Percentiles rank a stretch among this genome's conserved stretches.
Evolutionary conservation across 805 yeast species (phyloP).

Genomic region (Yarrowia deformans): DNA sequence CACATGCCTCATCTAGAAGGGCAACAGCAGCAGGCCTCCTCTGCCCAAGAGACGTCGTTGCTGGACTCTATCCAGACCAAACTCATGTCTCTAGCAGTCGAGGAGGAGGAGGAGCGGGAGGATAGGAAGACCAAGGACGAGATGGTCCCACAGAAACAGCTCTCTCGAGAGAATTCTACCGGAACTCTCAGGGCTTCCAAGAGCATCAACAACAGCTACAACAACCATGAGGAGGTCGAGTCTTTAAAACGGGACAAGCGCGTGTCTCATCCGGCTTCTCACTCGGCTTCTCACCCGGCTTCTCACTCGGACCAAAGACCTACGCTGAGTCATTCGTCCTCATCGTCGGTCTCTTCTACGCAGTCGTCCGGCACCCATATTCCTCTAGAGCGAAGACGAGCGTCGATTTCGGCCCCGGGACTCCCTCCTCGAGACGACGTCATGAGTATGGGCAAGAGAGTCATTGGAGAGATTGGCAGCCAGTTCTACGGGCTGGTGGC

Average conservation of each 20-base stretch:
- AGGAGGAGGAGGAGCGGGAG: slow-evolving; percentile 17
- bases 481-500: slow-evolving; percentile 52
- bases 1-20: slow-evolving; percentile 26
- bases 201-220: no score
- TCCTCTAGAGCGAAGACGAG: slow-evolving; percentile 17
- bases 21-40: slow-evolving; percentile 4
- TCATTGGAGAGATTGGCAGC: slow-evolving; percentile 49
- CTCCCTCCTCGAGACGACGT: slow-evolving; percentile 46
- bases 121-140: not conserved
- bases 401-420: slow-evolving; percentile 31
- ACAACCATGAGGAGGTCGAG: not conserved
- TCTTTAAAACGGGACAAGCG: slow-evolving; percentile 1
- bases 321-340: slow-evolving; percentile 23
- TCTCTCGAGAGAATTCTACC: not conserved
- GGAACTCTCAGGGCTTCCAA: slow-evolving; percentile 2
- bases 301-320: slow-evolving; percentile 2
- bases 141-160: not conserved
- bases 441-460: slow-evolving; percentile 47
- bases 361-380: slow-evolving; percentile 4
- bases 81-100: slow-evolving; percentile 23
- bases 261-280: not conserved
- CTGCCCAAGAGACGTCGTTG: not conserved
- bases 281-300: not conserved
- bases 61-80: slow-evolving; percentile 28
- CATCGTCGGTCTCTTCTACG: slow-evolving; percentile 25